Percentiles rank a stretch among this genome's conserved stretches.
Evolutionary conservation across 352 stramenopile genomes (phyloP).

Genomic region (Phytophthora fragariaefolia): DNA sequence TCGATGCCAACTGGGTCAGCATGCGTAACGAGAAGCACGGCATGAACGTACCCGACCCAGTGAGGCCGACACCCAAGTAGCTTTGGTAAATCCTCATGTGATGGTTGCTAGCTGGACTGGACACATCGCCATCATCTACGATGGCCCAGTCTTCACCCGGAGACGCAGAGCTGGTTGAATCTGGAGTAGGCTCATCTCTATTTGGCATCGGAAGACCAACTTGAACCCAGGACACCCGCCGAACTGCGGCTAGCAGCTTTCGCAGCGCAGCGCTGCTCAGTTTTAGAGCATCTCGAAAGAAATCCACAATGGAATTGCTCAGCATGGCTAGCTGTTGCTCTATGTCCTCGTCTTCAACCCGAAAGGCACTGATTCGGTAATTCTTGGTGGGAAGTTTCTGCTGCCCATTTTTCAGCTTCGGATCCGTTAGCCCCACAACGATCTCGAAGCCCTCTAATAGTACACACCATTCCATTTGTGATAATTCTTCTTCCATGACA

Average conservation of each 20-base stretch:
- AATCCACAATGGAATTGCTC: conserved; percentile 85
- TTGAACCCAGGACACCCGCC: conserved; percentile 76
- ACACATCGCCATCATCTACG: conserved; percentile 45
- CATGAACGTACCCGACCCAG: conserved; percentile 62
- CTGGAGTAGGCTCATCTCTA: conserved; percentile 18
- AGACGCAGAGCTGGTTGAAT: conserved; percentile 7
- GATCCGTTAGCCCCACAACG: conserved; percentile 73
- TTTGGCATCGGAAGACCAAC: conserved; percentile 57
- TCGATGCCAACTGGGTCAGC: conserved; percentile 78
- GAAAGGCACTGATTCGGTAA: conserved; percentile 77
- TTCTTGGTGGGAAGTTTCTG: conserved; percentile 78
- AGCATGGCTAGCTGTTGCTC: conserved; percentile 89
- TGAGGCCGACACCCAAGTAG: conserved; percentile 73
- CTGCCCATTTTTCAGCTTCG: conserved; percentile 76
- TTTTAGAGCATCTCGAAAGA: conserved; percentile 78
- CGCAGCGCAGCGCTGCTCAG: conserved; percentile 65
- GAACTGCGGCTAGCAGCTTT: conserved; percentile 67
- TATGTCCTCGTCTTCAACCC: conserved; percentile 85
- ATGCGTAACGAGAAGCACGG: conserved; percentile 83
- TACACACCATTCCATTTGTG: conserved; percentile 75
- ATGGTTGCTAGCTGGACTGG: conserved; percentile 53
- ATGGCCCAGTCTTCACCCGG: conserved; percentile 31
- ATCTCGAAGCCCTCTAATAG: conserved; percentile 86
- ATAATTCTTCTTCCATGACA: conserved; percentile 87
- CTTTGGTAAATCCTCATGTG: conserved; percentile 87